Base-by-base conservation (phyloP, 306 rosid species). In the Trifolium dubium region DNA sequence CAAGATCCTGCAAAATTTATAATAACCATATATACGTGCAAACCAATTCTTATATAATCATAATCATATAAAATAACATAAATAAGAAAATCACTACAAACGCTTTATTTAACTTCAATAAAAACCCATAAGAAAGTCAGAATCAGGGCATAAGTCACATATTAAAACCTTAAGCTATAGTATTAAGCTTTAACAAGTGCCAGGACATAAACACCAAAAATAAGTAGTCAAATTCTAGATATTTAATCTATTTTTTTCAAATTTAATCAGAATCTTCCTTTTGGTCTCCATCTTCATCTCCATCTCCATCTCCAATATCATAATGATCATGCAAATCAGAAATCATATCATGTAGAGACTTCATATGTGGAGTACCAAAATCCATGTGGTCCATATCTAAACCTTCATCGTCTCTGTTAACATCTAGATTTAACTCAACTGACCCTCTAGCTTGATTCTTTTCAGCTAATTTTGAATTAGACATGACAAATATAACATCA, bases 191-290 rank as follows among this genome's bases (percentile, higher is more conserved):
- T n/a, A 61, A 32, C 67, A 61, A 62, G 43, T 62, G 19, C 46
- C 23, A 62, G 34, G 23, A 62, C 44, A 61, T 62, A 14, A 32
- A 34, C 28, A 14, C 43, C 67, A 11, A 43, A 10, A 62, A 62
- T 60, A 60, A 60, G 19, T 34, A 62, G 44, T n/a, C 67, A 32
- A 61, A 7, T 34, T 32, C 67, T 14, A 34, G 44, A 15, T 62
- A 62, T 62, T 9, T 62, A 60, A n/a, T 61, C 15, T 61, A 61
- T 41, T 6, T 14, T 8, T 61, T 61, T 61, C 44, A 61, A 29
- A 32, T 32, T 13, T 14, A 61, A 34, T 62, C 29, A 34, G 37
- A 34, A 60, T 2, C 41, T 60, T 60, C 41, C 5, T 2, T 30
- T 14, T 30, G 3, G 8, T 62, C 29, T 62, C 34, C 67, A 60